Conservation (phyloP, 2,329 filamentous ascomycete genomes). For the Fusarium sulawesiense region DNA sequence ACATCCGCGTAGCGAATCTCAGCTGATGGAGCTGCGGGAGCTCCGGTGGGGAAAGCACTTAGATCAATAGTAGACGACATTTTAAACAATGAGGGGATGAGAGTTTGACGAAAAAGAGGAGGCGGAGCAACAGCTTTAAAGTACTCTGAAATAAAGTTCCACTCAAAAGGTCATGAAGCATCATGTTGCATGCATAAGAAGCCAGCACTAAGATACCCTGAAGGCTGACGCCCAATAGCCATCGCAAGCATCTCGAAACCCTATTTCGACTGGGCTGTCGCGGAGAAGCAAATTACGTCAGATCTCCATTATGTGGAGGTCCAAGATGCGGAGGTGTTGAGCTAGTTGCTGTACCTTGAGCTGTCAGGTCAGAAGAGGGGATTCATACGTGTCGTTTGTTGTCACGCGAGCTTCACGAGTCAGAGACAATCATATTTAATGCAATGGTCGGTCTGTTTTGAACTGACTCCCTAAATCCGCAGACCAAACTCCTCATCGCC, state of each 20-base stretch:
- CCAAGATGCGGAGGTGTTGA: conserved; percentile 27
- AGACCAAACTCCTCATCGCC: conserved; percentile 43
- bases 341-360: conserved; percentile 18
- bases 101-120: conserved; percentile 18
- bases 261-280: conserved; percentile 22
- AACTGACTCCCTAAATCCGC: conserved; percentile 29
- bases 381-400: conserved; percentile 21
- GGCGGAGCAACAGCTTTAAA: conserved; percentile 16
- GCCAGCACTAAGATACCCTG: conserved; percentile 20
- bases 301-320: conserved; percentile 33
- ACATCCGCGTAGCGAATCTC: conserved; percentile 46
- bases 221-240: conserved; percentile 22
- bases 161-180: conserved; percentile 35
- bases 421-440: neutral
- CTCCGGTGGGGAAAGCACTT: conserved; percentile 38
- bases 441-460: conserved; percentile 35
- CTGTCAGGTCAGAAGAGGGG: conserved; percentile 23
- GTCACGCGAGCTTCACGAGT: conserved; percentile 16
- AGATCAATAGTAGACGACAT: conserved; percentile 41
- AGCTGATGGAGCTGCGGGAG: conserved; percentile 33
- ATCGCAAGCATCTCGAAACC: conserved; percentile 19
- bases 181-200: conserved; percentile 33
- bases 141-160: conserved; percentile 34
- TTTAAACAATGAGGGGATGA: conserved; percentile 9
- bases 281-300: conserved; percentile 39